phyloP scores from a whole-genome alignment of 2,329 filamentous ascomycete species.

The Penicillium glabrum region DNA sequence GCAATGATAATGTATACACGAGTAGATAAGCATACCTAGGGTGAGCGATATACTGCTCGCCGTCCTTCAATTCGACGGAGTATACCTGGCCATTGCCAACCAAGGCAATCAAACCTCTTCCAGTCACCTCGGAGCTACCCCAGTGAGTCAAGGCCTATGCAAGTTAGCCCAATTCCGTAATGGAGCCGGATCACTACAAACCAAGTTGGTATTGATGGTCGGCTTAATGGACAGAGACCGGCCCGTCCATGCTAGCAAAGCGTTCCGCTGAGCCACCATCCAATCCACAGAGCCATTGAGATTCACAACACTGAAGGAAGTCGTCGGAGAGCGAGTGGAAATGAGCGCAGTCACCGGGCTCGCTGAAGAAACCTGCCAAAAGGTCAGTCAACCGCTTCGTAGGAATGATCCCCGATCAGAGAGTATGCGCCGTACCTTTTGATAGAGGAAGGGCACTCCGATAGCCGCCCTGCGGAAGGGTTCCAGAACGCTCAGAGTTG shows the following conservation, averaged over 20 bases:
- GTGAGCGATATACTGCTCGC: conserved; percentile 88
- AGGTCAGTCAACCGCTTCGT: conserved; percentile 9
- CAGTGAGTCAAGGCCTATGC: conserved; percentile 72
- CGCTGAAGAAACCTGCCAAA: conserved; percentile 71
- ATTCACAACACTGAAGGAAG: conserved; percentile 82
- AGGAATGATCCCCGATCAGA: background rate
- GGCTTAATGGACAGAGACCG: conserved; percentile 77
- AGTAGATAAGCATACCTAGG: conserved; percentile 54
- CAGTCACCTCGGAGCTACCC: conserved; percentile 87
- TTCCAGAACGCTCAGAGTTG: conserved; percentile 81
- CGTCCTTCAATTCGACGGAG: conserved; percentile 74
- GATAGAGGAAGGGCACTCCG: conserved; percentile 93
- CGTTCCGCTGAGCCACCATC: conserved; percentile 85
- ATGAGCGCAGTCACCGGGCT: conserved; percentile 86
- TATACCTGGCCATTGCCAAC: conserved; percentile 88
- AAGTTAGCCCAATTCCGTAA: conserved; percentile 35
- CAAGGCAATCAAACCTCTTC: conserved; percentile 80
- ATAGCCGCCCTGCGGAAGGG: conserved; percentile 77
- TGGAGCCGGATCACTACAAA: conserved; percentile 28
- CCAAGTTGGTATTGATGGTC: conserved; percentile 70
- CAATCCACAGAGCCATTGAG: conserved; percentile 94
- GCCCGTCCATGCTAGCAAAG: conserved; percentile 94
- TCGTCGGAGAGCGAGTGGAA: conserved; percentile 80
- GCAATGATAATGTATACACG: background rate
- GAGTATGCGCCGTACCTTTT: conserved; percentile 50